phyloP scores from a whole-genome alignment of 768 basidiomycete species.

The Tricholoma matsutake region DNA sequence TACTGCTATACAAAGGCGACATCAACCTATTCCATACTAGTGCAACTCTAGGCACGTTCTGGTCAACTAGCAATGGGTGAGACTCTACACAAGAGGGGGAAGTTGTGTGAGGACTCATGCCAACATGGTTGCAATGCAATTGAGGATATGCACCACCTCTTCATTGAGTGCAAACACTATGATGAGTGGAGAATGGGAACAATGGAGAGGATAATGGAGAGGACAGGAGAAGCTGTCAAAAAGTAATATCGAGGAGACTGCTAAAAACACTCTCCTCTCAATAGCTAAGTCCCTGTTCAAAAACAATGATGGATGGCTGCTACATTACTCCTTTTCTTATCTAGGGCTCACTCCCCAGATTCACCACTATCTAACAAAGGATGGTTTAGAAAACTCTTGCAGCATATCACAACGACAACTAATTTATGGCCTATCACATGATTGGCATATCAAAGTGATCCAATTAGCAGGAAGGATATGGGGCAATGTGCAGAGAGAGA shows the following conservation, averaged over 20 bases:
- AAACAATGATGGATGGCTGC: slow-evolving; percentile 1
- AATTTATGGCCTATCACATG: neutral
- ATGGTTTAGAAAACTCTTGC: neutral
- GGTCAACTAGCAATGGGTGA: too few relatives aligned
- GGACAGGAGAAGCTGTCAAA: neutral
- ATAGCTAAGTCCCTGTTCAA: slow-evolving; percentile 7
- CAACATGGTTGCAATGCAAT: neutral
- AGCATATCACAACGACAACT: neutral
- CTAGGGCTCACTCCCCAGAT: slow-evolving; percentile 1
- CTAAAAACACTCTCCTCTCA: neutral
- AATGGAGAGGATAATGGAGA: neutral
- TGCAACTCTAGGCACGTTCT: too few relatives aligned
- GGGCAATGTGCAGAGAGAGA: slow-evolving; percentile 1
- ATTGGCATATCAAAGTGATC: slow-evolving; percentile 1
- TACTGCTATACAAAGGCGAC: too few relatives aligned
- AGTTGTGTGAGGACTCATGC: too few relatives aligned
- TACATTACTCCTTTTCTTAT: neutral
- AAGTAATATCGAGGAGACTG: neutral
- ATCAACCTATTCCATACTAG: too few relatives aligned
- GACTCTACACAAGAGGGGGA: too few relatives aligned
- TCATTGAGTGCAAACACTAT: neutral
- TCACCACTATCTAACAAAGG: neutral
- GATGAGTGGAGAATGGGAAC: neutral
- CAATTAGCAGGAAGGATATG: slow-evolving; percentile 5
- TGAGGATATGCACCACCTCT: slow-evolving; percentile 6